These are phyloP conservation scores for Cubamyces lactineus DNA, from an alignment of 768 basidiomycete genomes.

Conservation along the genomic window DNA sequence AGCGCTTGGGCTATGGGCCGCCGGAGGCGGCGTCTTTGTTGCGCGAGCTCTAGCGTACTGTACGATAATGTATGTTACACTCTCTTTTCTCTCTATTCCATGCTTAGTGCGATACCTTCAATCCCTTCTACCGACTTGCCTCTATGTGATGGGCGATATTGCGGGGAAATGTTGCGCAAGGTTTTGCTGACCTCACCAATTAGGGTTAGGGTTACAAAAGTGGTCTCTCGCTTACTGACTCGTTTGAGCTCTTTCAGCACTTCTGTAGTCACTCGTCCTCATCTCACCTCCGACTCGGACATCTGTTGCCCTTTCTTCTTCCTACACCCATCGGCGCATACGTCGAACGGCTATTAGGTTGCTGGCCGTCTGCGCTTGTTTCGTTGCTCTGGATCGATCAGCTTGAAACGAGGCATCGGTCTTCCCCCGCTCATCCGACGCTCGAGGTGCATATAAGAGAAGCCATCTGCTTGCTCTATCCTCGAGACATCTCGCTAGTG, in stretches of 20 bases:
- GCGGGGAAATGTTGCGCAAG: too few species aligned
- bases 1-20: neutral
- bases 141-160: too few species aligned
- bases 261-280: neutral
- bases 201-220: conserved; percentile 23
- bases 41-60: conserved; percentile 15
- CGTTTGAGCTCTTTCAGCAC: neutral
- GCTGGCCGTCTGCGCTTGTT: neutral
- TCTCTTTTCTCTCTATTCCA: neutral
- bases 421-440: neutral
- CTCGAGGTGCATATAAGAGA: neutral
- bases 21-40: neutral
- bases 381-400: neutral
- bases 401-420: neutral
- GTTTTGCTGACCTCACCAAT: too few species aligned
- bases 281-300: conserved; percentile 22
- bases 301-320: neutral
- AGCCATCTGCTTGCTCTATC: neutral
- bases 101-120: conserved; percentile 6
- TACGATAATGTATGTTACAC: conserved; percentile 19
- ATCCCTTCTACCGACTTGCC: too few species aligned
- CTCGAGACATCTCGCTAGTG: neutral
- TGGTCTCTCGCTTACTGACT: conserved; percentile 10
- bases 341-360: neutral
- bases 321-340: neutral